Base-by-base conservation (phyloP, 208 protist genomes). In the Acanthamoeba rhysodes region DNA sequence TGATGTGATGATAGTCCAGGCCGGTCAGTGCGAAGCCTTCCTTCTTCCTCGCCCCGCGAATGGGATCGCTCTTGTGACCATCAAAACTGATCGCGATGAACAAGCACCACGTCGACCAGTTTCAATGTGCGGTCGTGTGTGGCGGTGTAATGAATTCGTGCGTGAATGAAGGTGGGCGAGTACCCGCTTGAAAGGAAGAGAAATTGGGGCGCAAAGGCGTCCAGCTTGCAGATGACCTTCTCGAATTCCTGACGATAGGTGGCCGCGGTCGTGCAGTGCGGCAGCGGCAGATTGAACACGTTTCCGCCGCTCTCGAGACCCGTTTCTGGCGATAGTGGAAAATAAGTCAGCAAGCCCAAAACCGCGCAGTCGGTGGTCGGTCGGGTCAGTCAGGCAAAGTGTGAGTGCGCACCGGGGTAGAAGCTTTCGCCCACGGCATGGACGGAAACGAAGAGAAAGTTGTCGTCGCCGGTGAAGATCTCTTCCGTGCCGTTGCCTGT, bases 401-500 rank as follows among this genome's bases (percentile, higher is more conserved):
- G 32, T 0, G 76, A 50, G 27, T 34, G 29, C 85, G 14, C 95
- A 29, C 96, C 95, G 37, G 95, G 95, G 41, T 95, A 97, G 37
- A 96, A 97, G 37, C 95, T 96, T 20, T 96, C 93, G 72, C 96
- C 96, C 18, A 66, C 88, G 5, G 95, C 96, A 27, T 97, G 96
- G 9, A 97, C 94, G 5, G 94, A 96, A 7, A 96, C 82, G 74
- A 97, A 97, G 6, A 97, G 74, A 76, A 97, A 95, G 74, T 96
- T 95, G 48, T 97, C 95, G 62, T 96, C 82, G 32, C 94, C 96
- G 32, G 68, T 53, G 1, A 97, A 84, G 14, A 97, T 95, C 34
- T 97, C 96, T 55, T 97, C 88, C 22, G 96, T 97, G 14, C 96
- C 96, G 53, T 97, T 97, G 57, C 96, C 96, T 64, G 95, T 95